Base-by-base conservation (phyloP, 2,329 filamentous ascomycete species). In the Colletotrichum limetticola region DNA sequence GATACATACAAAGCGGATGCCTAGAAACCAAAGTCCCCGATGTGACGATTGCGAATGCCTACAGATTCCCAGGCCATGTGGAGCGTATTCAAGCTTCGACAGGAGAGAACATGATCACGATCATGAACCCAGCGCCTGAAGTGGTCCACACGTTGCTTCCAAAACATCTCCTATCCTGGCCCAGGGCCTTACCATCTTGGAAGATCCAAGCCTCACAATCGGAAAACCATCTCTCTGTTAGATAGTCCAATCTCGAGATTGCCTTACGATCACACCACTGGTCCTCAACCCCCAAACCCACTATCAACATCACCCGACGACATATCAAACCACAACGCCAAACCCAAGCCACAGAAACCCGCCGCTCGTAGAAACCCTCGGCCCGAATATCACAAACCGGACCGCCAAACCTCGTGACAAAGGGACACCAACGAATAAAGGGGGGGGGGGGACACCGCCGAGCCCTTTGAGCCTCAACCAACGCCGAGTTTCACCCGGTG, bases 391-490 rank as follows among this genome's bases (percentile, higher is more conserved):
- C 16, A n/a, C 3, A n/a, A n/a, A 2, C 16, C 59, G 59, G 59
- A 5, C 59, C 37, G 59, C 59, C 59, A 28, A 49, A 62, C 28
- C 37, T 61, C 24, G 16, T 49, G 59, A 62, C 59, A 62, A 49
- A 62, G 37, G 9, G 30, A 30, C 30, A 8, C 30, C 30, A 49
- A 16, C 8, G 26, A 14, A 8, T 11, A 42, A 42, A 6, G 1
- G 14, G 1, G 8, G 32, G 32, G 32, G 35, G 35, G 0, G 14
- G 12, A 42, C 37, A 19, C 37, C 19, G n/a, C 11, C 16, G 16
- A 28, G 37, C 37, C 58, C 58, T 57, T 30, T 11, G 16, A 26
- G 24, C 35, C 22, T 28, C 16, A 11, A n/a, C 14, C 24, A 16
- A 61, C 24, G 37, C 59, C 37, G 59, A 61, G 59, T 46, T 49